Evolutionary conservation across 768 basidiomycete genomes (phyloP), one percentile per base, ranked within the genome.

Genomic region (Sarcomyxa edulis): DNA sequence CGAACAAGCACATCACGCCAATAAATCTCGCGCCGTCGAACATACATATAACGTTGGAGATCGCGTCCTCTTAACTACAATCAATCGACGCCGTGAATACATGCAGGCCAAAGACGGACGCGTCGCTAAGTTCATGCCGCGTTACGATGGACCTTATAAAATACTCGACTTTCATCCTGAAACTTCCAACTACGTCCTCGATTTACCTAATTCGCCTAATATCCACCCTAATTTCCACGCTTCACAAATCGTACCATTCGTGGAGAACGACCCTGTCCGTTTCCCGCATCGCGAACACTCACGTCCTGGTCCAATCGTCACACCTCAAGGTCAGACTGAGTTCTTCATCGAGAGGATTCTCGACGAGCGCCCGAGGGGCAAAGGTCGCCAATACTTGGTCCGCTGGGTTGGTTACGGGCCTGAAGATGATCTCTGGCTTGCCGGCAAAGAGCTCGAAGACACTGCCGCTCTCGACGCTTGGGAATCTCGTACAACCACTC

Each of bases 31-130:
- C 20, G 10, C 15, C 38, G 38, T 7, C 15, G 23, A 24, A 5
- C 11, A 11, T 19, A 10, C 15, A 10, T 33, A 10, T 19, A 16
- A 10, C 15, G 10, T 16, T 10, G 32, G 32, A 10, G 32, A 33
- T 19, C 10, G 15, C 11, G 66, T 72, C 1, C 46, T 65, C 45
- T 45, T 72, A 0, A 60, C 64, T 0, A 69, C 64, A 0, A 29
- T 45, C 7, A 47, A 70, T 30, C 48, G 55, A 0, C 48, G 51
- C 0, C 39, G 57, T n/a, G n/a, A n/a, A n/a, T n/a, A n/a, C n/a
- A n/a, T n/a, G n/a, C n/a, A n/a, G n/a, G n/a, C n/a, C n/a, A n/a
- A n/a, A n/a, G n/a, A n/a, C n/a, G n/a, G n/a, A n/a, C n/a, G n/a
- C n/a, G n/a, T n/a, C n/a, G n/a, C n/a, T n/a, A n/a, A n/a, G n/a